Evolutionary conservation across 1,139 yeast genomes (phyloP).

Genomic region (Arxiozyma slooffiae): DNA sequence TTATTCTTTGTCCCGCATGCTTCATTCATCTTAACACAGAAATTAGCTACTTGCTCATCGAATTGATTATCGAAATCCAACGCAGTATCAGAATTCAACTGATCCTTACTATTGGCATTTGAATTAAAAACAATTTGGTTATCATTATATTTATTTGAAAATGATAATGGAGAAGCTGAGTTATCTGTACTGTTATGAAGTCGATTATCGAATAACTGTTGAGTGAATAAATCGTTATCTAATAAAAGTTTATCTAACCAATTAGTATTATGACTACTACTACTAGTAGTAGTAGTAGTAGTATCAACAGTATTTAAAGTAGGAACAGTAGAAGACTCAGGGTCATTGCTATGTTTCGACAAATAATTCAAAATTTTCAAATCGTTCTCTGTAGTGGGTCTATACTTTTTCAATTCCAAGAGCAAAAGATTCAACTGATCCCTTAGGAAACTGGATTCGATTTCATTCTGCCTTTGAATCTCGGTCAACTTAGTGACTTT

Average conservation of each 20-base stretch:
- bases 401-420: constrained; percentile 56
- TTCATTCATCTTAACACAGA: constrained; percentile 62
- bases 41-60: constrained; percentile 45
- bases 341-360: constrained; percentile 14
- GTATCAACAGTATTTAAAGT: constrained; percentile 2
- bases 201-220: constrained; percentile 5
- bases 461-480: constrained; percentile 53
- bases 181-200: neutral
- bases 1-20: constrained; percentile 76
- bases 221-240: constrained; percentile 13
- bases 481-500: constrained; percentile 64
- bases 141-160: neutral
- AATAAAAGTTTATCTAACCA: constrained; percentile 23
- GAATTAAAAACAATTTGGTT: too few relatives aligned
- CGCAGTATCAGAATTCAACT: constrained; percentile 2
- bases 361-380: constrained; percentile 21
- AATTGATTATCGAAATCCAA: constrained; percentile 35
- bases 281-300: neutral
- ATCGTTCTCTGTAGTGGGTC: constrained; percentile 32
- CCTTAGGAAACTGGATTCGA: constrained; percentile 68
- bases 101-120: neutral
- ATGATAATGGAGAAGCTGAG: neutral
- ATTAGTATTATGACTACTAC: constrained; percentile 7
- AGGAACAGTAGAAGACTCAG: constrained; percentile 4
- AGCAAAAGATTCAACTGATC: constrained; percentile 71